Conservation (phyloP, 169 alveolate species). For the Plasmodium malariae region DNA sequence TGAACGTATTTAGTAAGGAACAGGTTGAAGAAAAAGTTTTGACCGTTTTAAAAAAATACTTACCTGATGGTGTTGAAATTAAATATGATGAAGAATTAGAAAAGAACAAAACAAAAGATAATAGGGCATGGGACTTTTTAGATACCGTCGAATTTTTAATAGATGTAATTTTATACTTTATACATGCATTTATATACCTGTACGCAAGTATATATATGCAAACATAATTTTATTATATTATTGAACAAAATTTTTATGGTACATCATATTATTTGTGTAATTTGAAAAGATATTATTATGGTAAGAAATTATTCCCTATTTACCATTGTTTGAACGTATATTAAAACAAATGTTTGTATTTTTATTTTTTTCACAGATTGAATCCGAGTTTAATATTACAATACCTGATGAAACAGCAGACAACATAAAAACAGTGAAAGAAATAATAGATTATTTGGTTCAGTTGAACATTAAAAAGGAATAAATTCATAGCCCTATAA, state of each 20-base stretch:
- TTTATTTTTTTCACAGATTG: slow-evolving; percentile 30
- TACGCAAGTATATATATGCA: background rate
- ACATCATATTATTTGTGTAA: background rate
- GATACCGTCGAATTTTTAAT: slow-evolving; percentile 76
- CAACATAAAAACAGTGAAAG: slow-evolving; percentile 70
- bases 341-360: too few relatives aligned
- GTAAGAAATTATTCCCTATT: background rate
- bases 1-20: slow-evolving; percentile 33
- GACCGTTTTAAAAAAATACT: slow-evolving; percentile 61
- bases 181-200: background rate
- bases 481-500: background rate
- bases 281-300: too few relatives aligned
- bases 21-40: slow-evolving; percentile 71
- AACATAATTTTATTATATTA: background rate
- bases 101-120: slow-evolving; percentile 69
- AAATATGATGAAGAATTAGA: slow-evolving; percentile 74
- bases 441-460: slow-evolving; percentile 72
- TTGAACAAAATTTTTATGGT: background rate
- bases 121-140: slow-evolving; percentile 74
- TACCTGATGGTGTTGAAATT: slow-evolving; percentile 45
- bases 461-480: slow-evolving; percentile 61
- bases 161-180: slow-evolving; percentile 40
- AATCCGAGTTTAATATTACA: slow-evolving; percentile 75
- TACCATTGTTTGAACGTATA: background rate
- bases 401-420: slow-evolving; percentile 77